Base-by-base conservation (phyloP, 257 asterid genomes). In the Leonotis leonurus region DNA sequence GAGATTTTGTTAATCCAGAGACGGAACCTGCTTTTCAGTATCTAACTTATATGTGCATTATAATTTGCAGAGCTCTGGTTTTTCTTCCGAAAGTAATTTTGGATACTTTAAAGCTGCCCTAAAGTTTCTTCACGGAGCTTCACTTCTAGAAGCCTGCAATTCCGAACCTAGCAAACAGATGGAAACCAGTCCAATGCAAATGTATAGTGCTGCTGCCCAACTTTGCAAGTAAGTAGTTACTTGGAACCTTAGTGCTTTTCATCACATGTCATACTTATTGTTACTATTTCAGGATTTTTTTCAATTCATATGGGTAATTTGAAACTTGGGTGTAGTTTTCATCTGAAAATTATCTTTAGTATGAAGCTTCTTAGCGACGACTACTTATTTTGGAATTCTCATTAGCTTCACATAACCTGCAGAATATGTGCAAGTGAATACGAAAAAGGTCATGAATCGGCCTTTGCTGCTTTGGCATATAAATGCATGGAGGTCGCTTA, bases 401-500 rank as follows among this genome's bases (percentile, higher is more conserved):
- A 51, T 68, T 53, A 60, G 37, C 65, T 67, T 65, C 44, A 39
- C 48, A 50, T 48, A 68, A 67, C 61, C 41, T 81, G 79, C 95
- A 91, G 98, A 76, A 62, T 68, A 33, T 85, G 97, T 77, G 97
- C 95, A 68, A 70, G 25, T 58, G 95, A 80, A 50, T 88, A 86
- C 55, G 90, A 86, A 74, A 83, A 81, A 64, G 75, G 76, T 70
- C 76, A 73, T 64, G 95, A 91, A 70, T 60, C 82, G 84, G 90
- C 90, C 62, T 80, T 87, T 57, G 95, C 96, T 70, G 86, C 95
- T 59, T 74, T 91, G 86, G 89, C 93, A 72, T 88, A 83, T 75
- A 91, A 91, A 75, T 88, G 98, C 62, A 68, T 81, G 86, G 97
- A 91, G 77, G 95, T 88, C 74, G 90, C 97, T 52, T 80, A 85